These are phyloP conservation scores for Phoma sp. DNA, from an alignment of 2,329 filamentous ascomycete genomes.

Conservation along the genomic window DNA sequence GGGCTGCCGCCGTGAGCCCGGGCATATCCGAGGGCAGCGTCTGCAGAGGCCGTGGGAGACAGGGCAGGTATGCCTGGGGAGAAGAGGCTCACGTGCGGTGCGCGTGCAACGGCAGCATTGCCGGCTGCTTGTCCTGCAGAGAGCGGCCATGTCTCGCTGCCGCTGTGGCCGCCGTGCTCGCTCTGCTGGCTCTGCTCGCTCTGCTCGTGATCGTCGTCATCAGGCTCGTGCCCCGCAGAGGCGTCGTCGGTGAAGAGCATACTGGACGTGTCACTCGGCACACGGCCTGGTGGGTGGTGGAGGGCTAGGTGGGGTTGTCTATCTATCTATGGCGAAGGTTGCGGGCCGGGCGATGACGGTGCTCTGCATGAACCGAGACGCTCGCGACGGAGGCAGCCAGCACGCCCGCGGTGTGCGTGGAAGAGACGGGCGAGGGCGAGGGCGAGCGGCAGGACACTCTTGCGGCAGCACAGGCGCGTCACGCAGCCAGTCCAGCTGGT, in stretches of 20 bases:
- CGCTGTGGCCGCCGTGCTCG: not conserved
- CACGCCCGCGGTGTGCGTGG: not conserved
- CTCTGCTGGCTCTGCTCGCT: slow-evolving; percentile 9
- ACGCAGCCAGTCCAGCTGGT: slow-evolving; percentile 16
- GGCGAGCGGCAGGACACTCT: not conserved
- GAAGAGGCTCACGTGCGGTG: slow-evolving; percentile 17
- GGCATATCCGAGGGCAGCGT: slow-evolving; percentile 10
- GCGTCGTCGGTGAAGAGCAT: slow-evolving; percentile 29
- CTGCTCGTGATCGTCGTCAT: slow-evolving; percentile 23
- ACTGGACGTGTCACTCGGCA: slow-evolving; percentile 9
- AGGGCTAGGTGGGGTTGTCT: slow-evolving; percentile 12
- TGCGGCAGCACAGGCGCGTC: slow-evolving; percentile 11
- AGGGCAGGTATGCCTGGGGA: slow-evolving; percentile 13
- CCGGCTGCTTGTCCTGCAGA: slow-evolving; percentile 18
- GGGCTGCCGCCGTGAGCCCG: slow-evolving; percentile 13
- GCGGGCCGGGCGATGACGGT: slow-evolving; percentile 10
- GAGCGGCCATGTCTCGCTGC: slow-evolving; percentile 23
- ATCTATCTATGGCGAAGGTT: slow-evolving; percentile 4
- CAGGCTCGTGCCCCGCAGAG: slow-evolving; percentile 21
- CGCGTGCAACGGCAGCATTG: slow-evolving; percentile 10
- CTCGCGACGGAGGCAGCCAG: not conserved
- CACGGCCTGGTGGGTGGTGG: slow-evolving; percentile 4
- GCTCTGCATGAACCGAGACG: slow-evolving; percentile 6
- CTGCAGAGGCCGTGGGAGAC: slow-evolving; percentile 14
- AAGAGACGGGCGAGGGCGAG: not conserved